phyloP scores from a whole-genome alignment of 1,284 basidiomycete genomes.

The Somion occarium region DNA sequence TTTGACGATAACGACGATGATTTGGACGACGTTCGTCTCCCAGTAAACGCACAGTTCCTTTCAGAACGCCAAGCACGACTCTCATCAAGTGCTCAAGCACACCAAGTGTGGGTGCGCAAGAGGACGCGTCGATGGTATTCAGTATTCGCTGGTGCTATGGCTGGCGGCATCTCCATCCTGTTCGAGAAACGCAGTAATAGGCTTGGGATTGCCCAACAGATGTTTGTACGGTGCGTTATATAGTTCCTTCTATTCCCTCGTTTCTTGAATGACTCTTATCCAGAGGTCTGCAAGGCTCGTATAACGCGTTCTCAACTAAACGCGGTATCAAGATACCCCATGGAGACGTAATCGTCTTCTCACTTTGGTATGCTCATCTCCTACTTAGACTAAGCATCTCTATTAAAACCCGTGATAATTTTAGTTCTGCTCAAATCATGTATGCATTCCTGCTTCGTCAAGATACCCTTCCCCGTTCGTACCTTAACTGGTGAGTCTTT shows the following conservation, averaged over 20 bases:
- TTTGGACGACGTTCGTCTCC: slow-evolving; percentile 14
- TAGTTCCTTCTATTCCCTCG: not conserved
- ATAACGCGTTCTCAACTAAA: slow-evolving; percentile 66
- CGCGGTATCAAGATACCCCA: slow-evolving; percentile 75
- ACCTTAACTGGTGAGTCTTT: slow-evolving; percentile 61
- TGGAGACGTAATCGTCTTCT: slow-evolving; percentile 83
- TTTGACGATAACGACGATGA: slow-evolving; percentile 13
- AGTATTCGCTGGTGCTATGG: slow-evolving; percentile 79
- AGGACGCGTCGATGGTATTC: slow-evolving; percentile 83
- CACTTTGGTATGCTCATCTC: slow-evolving; percentile 53
- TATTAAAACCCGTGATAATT: slow-evolving; percentile 4
- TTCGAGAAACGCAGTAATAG: slow-evolving; percentile 75
- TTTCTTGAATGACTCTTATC: not conserved
- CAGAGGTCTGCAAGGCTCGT: slow-evolving; percentile 82
- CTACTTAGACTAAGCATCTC: not conserved
- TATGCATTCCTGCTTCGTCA: slow-evolving; percentile 81
- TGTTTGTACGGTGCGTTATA: slow-evolving; percentile 73
- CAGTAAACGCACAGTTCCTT: slow-evolving; percentile 11
- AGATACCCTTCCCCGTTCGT: slow-evolving; percentile 79
- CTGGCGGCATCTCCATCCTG: slow-evolving; percentile 78
- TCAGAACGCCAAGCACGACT: slow-evolving; percentile 42
- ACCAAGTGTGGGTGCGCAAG: slow-evolving; percentile 57
- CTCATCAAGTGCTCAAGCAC: slow-evolving; percentile 58
- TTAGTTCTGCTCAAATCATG: slow-evolving; percentile 86
- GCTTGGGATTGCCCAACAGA: slow-evolving; percentile 82